Percentiles rank a stretch among this genome's conserved stretches.
Evolutionary conservation across 176 grass and related monocot genomes (phyloP).

Genomic region (Zea mays): DNA sequence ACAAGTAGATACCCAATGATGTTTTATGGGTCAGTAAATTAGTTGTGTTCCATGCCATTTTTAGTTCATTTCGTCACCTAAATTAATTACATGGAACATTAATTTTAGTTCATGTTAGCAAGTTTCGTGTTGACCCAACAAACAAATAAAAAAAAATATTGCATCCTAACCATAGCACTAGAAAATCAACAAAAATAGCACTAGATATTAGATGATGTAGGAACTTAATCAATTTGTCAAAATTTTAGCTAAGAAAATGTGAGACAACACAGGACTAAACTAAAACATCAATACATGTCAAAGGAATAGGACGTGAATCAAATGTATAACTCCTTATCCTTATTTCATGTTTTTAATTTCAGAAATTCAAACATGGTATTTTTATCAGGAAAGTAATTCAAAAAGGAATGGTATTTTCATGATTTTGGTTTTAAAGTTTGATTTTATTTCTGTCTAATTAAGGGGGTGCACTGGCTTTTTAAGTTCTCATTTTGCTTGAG

Average conservation of each 20-base stretch:
- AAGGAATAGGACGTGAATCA: neutral
- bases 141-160: neutral
- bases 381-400: neutral
- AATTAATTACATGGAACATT: neutral
- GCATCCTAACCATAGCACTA: constrained; percentile 14
- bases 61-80: neutral
- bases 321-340: neutral
- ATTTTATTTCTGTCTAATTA: neutral
- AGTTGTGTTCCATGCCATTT: neutral
- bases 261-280: constrained; percentile 13
- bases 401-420: too few relatives aligned
- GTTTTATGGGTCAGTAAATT: neutral
- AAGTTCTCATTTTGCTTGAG: neutral
- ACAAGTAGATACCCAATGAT: neutral
- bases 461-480: neutral
- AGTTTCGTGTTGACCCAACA: neutral
- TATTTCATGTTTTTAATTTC: neutral
- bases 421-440: neutral
- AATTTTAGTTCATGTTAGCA: neutral
- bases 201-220: neutral
- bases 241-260: constrained; percentile 7
- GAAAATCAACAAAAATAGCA: neutral
- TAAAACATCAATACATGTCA: neutral
- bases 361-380: neutral
- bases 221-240: neutral